phyloP scores from a whole-genome alignment of 441 rosid species.

The Gossypium aridum region DNA sequence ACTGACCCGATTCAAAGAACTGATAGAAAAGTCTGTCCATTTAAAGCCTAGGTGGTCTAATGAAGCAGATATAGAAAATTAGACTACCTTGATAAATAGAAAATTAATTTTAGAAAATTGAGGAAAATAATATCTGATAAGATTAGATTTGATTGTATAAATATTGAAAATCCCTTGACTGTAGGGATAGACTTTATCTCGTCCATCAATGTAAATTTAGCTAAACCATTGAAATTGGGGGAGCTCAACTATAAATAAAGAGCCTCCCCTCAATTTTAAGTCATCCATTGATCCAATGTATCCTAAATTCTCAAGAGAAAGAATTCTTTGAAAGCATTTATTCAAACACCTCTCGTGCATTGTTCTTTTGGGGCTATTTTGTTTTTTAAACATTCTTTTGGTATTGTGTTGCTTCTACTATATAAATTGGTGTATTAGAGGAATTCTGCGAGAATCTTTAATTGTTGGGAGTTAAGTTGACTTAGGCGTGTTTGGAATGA shows the following conservation, averaged over 20 bases:
- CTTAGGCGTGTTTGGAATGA: neutral
- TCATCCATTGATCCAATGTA: neutral
- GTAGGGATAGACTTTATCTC: neutral
- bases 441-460: neutral
- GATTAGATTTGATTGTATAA: neutral
- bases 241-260: neutral
- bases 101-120: too few species aligned
- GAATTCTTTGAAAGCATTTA: neutral
- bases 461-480: neutral
- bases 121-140: too few species aligned
- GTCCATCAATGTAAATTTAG: neutral
- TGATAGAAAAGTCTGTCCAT: neutral
- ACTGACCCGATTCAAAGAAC: neutral
- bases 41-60: neutral
- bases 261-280: neutral
- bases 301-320: neutral
- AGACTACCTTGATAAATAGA: neutral
- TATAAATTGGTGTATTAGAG: neutral
- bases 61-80: too few species aligned
- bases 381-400: neutral
- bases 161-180: neutral
- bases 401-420: neutral
- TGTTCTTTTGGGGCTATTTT: neutral
- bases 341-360: neutral
- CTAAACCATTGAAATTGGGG: too few species aligned